These are phyloP conservation scores for Alnus glutinosa DNA, from an alignment of 306 rosid species.

Conservation along the genomic window DNA sequence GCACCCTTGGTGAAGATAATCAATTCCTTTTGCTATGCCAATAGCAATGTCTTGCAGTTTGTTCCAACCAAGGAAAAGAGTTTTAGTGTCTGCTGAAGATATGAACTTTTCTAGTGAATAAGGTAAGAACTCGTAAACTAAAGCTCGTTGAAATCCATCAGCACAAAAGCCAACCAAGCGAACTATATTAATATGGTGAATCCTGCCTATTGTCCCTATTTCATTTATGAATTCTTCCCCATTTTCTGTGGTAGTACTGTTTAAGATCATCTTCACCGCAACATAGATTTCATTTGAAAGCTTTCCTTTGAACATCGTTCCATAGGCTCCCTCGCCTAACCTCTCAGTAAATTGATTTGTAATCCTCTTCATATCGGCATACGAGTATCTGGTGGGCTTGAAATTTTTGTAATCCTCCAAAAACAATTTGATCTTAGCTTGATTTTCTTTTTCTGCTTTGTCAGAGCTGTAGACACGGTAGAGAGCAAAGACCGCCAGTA, in stretches of 20 bases:
- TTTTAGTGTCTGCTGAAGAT: not conserved
- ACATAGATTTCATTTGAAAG: not conserved
- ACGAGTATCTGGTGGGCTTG: constrained; percentile 22
- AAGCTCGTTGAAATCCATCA: not conserved
- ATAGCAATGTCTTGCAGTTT: constrained; percentile 21
- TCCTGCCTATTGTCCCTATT: constrained; percentile 6
- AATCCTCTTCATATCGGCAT: constrained; percentile 9
- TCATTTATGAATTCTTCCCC: constrained; percentile 21
- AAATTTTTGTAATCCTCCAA: constrained; percentile 2
- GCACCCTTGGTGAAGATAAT: constrained; percentile 35
- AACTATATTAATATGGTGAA: constrained; percentile 15
- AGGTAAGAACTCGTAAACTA: constrained; percentile 13
- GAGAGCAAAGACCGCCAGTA: not conserved
- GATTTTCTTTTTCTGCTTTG: not conserved
- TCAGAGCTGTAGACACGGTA: not conserved
- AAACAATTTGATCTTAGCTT: not conserved
- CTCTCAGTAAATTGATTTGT: not conserved
- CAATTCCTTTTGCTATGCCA: constrained; percentile 39
- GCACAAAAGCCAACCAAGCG: constrained; percentile 17
- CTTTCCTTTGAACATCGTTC: not conserved
- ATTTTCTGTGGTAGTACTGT: not conserved
- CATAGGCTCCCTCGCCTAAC: constrained; percentile 3
- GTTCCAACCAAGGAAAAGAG: constrained; percentile 10
- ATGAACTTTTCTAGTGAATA: constrained; percentile 11
- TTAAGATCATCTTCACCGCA: not conserved